A percentile compares a stretch with the other conserved stretches of the same genome.
Conservation (phyloP, 2,329 filamentous ascomycete genomes). For the Gremmenia infestans region DNA sequence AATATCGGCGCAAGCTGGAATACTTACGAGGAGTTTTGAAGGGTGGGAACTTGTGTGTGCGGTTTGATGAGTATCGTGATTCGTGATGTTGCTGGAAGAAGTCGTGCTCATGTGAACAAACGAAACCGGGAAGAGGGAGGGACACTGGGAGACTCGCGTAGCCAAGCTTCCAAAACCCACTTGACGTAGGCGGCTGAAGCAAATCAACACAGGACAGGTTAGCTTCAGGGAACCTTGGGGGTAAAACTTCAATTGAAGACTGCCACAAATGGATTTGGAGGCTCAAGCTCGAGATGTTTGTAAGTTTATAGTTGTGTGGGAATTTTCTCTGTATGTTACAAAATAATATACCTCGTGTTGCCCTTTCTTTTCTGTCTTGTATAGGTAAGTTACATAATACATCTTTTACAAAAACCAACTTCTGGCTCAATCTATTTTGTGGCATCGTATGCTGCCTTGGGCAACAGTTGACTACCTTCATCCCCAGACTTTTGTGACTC, state of each 20-base stretch:
- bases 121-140: background rate
- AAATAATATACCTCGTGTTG: constrained; percentile 13
- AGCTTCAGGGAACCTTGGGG: too few relatives aligned
- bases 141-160: background rate
- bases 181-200: constrained; percentile 23
- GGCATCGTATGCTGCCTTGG: constrained; percentile 45
- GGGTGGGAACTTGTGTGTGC: too few relatives aligned
- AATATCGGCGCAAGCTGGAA: background rate
- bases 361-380: constrained; percentile 15
- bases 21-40: constrained; percentile 1
- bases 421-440: constrained; percentile 15
- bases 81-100: constrained; percentile 12
- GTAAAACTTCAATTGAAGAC: background rate
- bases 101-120: constrained; percentile 22
- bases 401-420: constrained; percentile 20
- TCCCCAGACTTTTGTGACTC: constrained; percentile 10
- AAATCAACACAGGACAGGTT: background rate
- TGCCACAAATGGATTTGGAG: background rate
- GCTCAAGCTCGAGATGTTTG: background rate
- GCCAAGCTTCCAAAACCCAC: background rate
- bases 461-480: constrained; percentile 42
- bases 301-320: background rate
- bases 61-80: constrained; percentile 4
- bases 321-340: constrained; percentile 20
- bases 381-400: constrained; percentile 22